phyloP scores from a whole-genome alignment of 140 eudicot genomes.

The Stevia rebaudiana region DNA sequence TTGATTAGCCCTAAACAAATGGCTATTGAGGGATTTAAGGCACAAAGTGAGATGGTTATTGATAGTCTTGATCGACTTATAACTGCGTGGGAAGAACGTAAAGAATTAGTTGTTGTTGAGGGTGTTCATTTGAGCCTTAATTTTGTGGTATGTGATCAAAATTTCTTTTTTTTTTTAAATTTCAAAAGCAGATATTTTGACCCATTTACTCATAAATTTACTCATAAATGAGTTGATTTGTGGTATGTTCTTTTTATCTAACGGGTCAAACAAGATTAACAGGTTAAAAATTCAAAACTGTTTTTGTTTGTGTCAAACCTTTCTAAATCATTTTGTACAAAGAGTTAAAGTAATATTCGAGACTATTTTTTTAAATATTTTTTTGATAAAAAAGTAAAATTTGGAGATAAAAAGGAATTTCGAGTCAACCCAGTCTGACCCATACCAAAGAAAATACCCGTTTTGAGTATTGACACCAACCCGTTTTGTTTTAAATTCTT shows the following conservation, averaged over 20 bases:
- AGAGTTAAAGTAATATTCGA: neutral
- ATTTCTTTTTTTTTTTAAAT: neutral
- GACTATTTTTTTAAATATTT: neutral
- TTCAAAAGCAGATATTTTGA: neutral
- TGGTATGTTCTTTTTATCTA: neutral
- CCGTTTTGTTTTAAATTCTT: neutral
- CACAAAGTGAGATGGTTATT: conserved; percentile 98
- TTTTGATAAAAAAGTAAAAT: neutral
- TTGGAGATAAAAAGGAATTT: neutral
- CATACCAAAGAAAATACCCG: neutral
- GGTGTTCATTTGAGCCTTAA: conserved; percentile 98
- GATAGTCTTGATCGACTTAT: conserved; percentile 94
- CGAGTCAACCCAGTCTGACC: neutral
- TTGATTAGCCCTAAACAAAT: conserved; percentile 77
- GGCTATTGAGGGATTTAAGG: conserved; percentile 96
- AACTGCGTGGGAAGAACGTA: conserved; percentile 95
- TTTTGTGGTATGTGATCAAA: conserved; percentile 61
- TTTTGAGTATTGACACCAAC: neutral
- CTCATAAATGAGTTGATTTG: neutral
- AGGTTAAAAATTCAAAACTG: neutral
- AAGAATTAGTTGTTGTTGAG: conserved; percentile 92
- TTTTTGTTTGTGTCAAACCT: neutral
- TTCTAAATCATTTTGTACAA: neutral
- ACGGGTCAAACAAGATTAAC: neutral
- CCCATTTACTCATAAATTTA: neutral